phyloP scores from a whole-genome alignment of 208 protist species.

The Blastocrithidia nonstop region DNA sequence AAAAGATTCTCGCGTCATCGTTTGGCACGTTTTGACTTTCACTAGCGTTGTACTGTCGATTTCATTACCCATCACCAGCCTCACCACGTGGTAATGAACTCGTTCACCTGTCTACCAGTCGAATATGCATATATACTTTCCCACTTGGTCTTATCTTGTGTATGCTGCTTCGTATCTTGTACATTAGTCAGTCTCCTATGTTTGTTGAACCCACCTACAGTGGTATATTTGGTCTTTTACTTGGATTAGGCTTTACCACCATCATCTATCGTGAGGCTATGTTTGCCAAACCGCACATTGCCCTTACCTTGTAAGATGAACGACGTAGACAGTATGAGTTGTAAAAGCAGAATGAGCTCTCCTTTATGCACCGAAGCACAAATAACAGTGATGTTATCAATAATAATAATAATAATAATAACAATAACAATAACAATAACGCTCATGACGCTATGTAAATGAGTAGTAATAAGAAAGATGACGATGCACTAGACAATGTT shows the following conservation, averaged over 20 bases:
- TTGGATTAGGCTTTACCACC: constrained; percentile 36
- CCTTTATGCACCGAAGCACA: background rate
- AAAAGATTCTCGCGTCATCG: constrained; percentile 25
- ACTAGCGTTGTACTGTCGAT: constrained; percentile 26
- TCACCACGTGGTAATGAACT: background rate
- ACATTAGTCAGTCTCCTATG: constrained; percentile 31
- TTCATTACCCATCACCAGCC: constrained; percentile 25
- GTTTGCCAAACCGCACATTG: too few relatives aligned
- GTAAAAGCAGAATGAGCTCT: too few relatives aligned
- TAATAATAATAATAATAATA: background rate
- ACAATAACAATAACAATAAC: constrained; percentile 12
- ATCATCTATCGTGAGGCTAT: constrained; percentile 49
- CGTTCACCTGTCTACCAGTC: constrained; percentile 18
- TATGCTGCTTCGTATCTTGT: constrained; percentile 60
- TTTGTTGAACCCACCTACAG: constrained; percentile 41
- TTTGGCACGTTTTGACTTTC: constrained; percentile 33
- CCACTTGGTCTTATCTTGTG: constrained; percentile 41
- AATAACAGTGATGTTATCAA: constrained; percentile 1
- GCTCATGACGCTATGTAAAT: constrained; percentile 9
- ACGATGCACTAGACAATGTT: too few relatives aligned
- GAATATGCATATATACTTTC: constrained; percentile 32
- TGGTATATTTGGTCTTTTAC: constrained; percentile 33
- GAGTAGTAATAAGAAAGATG: too few relatives aligned
- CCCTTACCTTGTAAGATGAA: too few relatives aligned
- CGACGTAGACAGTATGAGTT: too few relatives aligned